Evolutionary conservation across 1,139 yeast genomes (phyloP), one percentile per base, ranked within the genome.

Genomic region (Blastobotrys buckinghamii): DNA sequence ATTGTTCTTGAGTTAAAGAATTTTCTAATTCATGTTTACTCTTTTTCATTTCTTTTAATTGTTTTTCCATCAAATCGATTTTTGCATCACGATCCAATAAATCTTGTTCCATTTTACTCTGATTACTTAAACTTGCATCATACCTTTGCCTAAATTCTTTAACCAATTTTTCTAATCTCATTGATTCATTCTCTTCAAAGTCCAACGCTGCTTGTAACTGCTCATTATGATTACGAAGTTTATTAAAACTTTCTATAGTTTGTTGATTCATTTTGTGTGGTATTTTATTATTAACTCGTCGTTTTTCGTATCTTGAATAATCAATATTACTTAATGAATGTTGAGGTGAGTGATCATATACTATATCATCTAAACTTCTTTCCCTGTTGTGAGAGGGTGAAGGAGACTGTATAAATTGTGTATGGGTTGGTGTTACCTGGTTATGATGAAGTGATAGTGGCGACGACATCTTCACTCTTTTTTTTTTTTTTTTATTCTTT

Each of bases 31-130:
- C 57, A 24, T 56, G 63, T 44, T 55, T 59, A 42, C 55, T 48
- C 20, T 52, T 51, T 42, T 57, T 55, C 34, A 55, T 45, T 1
- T 53, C 58, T 45, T 59, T 58, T 32, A 57, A 49, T 51, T 63
- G 61, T 20, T 44, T 44, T 22, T 54, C 52, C 40, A 61, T 52
- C 15, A 39, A 40, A 15, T 49, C 52, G 4, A 63, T 56, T 33
- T 47, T 44, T 26, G 55, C 49, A 46, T 64, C 63, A 19, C 60
- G 53, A 16, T 56, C 53, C 24, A 57, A 60, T 16, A 67, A 43
- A 42, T 64, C 69, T 42, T 60, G 58, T 47, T 66, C 70, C 32
- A 64, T 55, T 46, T 58, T 57, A 15, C 54, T 35, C 49, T 62
- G 66, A 17, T 55, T 49, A 10, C 50, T 15, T 30, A 57, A 50